These are phyloP conservation scores for Backusella luteola DNA, from an alignment of 192 early-diverging fungal species.

Conservation along the genomic window DNA sequence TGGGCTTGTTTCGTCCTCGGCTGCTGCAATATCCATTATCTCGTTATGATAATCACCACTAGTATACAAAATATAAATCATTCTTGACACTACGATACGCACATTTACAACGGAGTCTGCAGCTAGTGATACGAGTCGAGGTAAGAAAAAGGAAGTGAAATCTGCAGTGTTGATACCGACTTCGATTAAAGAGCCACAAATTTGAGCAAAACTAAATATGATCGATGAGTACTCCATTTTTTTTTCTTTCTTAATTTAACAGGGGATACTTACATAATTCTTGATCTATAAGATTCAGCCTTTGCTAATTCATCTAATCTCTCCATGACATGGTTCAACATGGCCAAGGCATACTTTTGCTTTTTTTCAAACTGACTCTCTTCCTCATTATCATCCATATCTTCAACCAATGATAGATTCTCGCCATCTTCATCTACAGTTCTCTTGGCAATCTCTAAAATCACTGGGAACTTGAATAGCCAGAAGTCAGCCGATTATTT, in stretches of 20 bases:
- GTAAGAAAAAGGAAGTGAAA: constrained; percentile 72
- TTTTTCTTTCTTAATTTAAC: constrained; percentile 36
- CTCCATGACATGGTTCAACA: constrained; percentile 39
- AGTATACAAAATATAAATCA: constrained; percentile 38
- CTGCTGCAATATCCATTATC: not conserved
- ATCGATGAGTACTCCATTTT: constrained; percentile 42
- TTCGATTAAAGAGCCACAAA: constrained; percentile 63
- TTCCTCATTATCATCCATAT: constrained; percentile 32
- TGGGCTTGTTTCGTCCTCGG: not conserved
- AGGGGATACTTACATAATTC: constrained; percentile 53
- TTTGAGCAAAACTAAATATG: constrained; percentile 57
- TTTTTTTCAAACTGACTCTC: constrained; percentile 29
- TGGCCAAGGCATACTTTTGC: constrained; percentile 26
- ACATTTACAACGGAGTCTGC: constrained; percentile 69
- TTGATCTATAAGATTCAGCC: constrained; percentile 51
- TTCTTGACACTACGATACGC: constrained; percentile 67
- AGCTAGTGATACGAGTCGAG: constrained; percentile 54
- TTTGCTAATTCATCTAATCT: constrained; percentile 39
- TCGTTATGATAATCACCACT: constrained; percentile 19
- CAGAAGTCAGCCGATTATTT: not conserved
- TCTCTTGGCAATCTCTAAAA: constrained; percentile 39
- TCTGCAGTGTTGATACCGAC: constrained; percentile 56
- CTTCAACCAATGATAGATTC: constrained; percentile 23
- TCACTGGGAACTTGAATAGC: constrained; percentile 38
- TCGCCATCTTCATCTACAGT: constrained; percentile 34